Evolutionary conservation across 1,284 basidiomycete genomes (phyloP).

Genomic region (Trichosporon faecale): DNA sequence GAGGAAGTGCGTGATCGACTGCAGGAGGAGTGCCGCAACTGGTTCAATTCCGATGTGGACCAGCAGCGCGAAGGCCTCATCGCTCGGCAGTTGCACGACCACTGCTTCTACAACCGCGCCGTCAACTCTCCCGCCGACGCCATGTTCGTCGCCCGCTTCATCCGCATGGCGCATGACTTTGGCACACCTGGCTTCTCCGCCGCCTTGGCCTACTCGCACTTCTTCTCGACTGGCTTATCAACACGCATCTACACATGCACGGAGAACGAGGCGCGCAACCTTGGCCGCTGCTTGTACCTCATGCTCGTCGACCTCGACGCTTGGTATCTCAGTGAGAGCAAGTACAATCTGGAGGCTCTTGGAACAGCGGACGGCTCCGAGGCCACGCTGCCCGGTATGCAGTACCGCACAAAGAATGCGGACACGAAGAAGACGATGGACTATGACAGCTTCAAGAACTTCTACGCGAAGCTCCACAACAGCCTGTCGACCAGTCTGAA

Average conservation of each 20-base stretch:
- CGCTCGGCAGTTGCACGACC: slow-evolving; percentile 57
- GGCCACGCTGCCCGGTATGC: slow-evolving; percentile 55
- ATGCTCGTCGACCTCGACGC: slow-evolving; percentile 69
- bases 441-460: slow-evolving; percentile 67
- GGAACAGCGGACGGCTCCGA: slow-evolving; percentile 43
- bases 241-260: slow-evolving; percentile 87
- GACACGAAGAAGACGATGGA: slow-evolving; percentile 55
- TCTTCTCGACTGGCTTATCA: slow-evolving; percentile 78
- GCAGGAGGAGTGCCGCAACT: slow-evolving; percentile 82
- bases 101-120: slow-evolving; percentile 89
- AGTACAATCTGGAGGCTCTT: slow-evolving; percentile 53
- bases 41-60: slow-evolving; percentile 66
- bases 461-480: slow-evolving; percentile 78
- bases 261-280: slow-evolving; percentile 93
- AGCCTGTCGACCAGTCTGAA: slow-evolving; percentile 55
- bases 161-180: slow-evolving; percentile 78
- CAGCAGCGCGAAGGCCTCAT: slow-evolving; percentile 19
- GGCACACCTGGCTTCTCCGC: slow-evolving; percentile 86
- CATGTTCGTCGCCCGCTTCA: slow-evolving; percentile 86
- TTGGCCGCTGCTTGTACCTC: slow-evolving; percentile 80
- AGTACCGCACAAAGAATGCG: slow-evolving; percentile 57
- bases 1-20: slow-evolving; percentile 60
- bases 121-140: slow-evolving; percentile 94
- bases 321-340: slow-evolving; percentile 68
- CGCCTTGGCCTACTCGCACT: slow-evolving; percentile 78